phyloP scores from a whole-genome alignment of 2,329 filamentous ascomycete species.

The Thyridium curvatum region DNA sequence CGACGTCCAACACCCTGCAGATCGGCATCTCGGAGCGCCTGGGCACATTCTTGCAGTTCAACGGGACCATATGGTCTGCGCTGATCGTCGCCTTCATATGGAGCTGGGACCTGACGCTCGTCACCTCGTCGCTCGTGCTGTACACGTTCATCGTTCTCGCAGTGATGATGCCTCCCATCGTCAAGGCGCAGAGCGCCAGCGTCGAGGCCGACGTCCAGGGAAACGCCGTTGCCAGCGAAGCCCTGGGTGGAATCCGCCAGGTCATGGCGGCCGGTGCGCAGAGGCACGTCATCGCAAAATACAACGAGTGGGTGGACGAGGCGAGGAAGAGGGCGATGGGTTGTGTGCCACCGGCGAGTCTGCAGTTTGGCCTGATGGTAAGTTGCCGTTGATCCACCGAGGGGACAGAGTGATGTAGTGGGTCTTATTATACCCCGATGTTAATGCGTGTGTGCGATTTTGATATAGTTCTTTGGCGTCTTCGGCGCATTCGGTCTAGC shows the following conservation, averaged over 20 bases:
- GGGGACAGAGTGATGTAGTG: no score
- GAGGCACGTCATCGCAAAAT: constrained; percentile 25
- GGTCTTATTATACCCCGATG: no score
- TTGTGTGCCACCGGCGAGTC: constrained; percentile 21
- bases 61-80: constrained; percentile 43
- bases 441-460: neutral
- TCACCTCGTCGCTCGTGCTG: constrained; percentile 49
- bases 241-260: constrained; percentile 31
- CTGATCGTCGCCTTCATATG: constrained; percentile 49
- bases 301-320: constrained; percentile 28
- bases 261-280: constrained; percentile 39
- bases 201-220: constrained; percentile 23
- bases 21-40: constrained; percentile 60
- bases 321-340: constrained; percentile 26
- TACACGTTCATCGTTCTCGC: constrained; percentile 46
- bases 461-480: constrained; percentile 5
- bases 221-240: constrained; percentile 34
- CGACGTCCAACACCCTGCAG: constrained; percentile 58
- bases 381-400: neutral
- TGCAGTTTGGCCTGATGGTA: constrained; percentile 21
- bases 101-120: constrained; percentile 54
- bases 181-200: constrained; percentile 36
- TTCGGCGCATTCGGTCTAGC: constrained; percentile 13
- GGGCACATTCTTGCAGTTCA: constrained; percentile 50
- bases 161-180: constrained; percentile 46